Evolutionary conservation across 2,329 filamentous ascomycete species (phyloP).

Genomic region (Penicillium sp.): DNA sequence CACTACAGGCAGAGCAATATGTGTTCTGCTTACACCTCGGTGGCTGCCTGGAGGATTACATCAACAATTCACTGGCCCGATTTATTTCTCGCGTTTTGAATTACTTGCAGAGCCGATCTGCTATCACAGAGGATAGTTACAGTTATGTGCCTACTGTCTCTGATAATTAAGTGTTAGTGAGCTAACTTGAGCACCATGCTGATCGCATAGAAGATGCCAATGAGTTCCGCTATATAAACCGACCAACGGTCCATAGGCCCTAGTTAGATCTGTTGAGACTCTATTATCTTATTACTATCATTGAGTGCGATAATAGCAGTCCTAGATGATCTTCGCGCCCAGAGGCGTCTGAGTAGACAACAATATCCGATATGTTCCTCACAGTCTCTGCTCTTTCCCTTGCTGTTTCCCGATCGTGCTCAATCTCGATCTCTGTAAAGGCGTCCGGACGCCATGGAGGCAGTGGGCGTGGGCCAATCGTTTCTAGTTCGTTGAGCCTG

Average conservation of each 20-base stretch:
- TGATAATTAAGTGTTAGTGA: constrained; percentile 9
- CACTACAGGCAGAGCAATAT: constrained; percentile 18
- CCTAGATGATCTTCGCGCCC: constrained; percentile 21
- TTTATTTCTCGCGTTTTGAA: constrained; percentile 20
- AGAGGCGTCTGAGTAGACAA: constrained; percentile 24
- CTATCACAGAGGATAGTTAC: constrained; percentile 25
- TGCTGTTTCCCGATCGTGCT: constrained; percentile 24
- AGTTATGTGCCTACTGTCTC: neutral
- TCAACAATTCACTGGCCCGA: constrained; percentile 25
- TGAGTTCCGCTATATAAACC: constrained; percentile 25
- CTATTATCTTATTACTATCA: constrained; percentile 6
- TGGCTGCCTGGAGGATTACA: constrained; percentile 19
- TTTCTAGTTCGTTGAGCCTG: constrained; percentile 26
- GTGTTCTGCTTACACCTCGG: too few species aligned
- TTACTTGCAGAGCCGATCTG: constrained; percentile 23
- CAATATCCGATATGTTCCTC: constrained; percentile 11
- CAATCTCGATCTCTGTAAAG: constrained; percentile 30
- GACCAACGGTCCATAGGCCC: constrained; percentile 27
- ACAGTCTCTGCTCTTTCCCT: constrained; percentile 17
- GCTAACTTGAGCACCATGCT: too few species aligned
- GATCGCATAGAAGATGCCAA: constrained; percentile 26
- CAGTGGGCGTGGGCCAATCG: constrained; percentile 24
- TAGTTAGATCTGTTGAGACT: constrained; percentile 12
- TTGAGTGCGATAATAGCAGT: constrained; percentile 12
- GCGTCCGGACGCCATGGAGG: constrained; percentile 23